Percentiles rank a stretch among this genome's conserved stretches.
phyloP scores from a whole-genome alignment of 2,329 filamentous ascomycete species.

The Verticillium nubilum region DNA sequence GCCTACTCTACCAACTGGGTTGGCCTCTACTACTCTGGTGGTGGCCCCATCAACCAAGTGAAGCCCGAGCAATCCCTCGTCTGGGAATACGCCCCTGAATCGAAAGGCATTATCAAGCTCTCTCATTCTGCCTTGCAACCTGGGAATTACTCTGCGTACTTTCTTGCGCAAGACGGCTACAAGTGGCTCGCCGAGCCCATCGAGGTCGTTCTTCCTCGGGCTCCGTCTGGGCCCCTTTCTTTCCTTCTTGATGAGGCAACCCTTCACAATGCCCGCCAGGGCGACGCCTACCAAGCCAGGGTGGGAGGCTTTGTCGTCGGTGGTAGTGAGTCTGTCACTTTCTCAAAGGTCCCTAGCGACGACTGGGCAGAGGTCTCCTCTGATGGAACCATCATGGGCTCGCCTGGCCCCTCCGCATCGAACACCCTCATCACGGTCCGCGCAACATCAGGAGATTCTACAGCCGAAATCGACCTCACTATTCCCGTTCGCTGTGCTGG shows the following conservation, averaged over 20 bases:
- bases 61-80: conserved; percentile 20
- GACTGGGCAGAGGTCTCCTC: conserved; percentile 25
- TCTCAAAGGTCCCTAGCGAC: conserved; percentile 16
- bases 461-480: conserved; percentile 18
- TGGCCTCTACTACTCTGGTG: conserved; percentile 27
- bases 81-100: conserved; percentile 26
- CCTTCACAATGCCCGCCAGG: conserved; percentile 29
- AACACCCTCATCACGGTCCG: conserved; percentile 19
- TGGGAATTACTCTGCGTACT: conserved; percentile 29
- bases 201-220: conserved; percentile 17
- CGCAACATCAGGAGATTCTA: conserved; percentile 20
- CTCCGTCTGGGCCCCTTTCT: conserved; percentile 1
- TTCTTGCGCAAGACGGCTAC: conserved; percentile 29
- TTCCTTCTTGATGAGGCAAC: conserved; percentile 24
- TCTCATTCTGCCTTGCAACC: conserved; percentile 15
- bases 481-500: conserved; percentile 24
- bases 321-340: conserved; percentile 17
- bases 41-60: conserved; percentile 25
- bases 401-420: conserved; percentile 15
- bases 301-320: conserved; percentile 26
- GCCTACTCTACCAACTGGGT: conserved; percentile 29
- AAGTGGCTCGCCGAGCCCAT: conserved; percentile 27
- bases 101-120: conserved; percentile 21
- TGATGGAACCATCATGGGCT: conserved; percentile 29
- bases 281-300: conserved; percentile 23